Conservation (phyloP, 768 basidiomycete species). For the Termitomyces sp. region DNA sequence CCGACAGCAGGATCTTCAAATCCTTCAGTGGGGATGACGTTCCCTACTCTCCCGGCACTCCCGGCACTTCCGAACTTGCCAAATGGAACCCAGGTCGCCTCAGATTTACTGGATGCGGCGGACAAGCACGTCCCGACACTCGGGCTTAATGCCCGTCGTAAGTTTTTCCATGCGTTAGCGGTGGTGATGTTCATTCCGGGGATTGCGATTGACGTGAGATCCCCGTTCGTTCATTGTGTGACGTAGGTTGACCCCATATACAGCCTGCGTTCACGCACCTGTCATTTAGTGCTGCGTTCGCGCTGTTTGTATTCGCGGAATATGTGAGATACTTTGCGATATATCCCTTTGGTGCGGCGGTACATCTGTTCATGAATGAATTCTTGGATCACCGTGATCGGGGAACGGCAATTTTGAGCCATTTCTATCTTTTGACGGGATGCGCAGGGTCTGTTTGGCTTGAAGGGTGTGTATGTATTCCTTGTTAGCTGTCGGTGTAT, state of each 20-base stretch:
- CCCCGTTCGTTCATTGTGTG: slow-evolving; percentile 30
- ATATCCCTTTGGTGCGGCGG: slow-evolving; percentile 89
- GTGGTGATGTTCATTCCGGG: slow-evolving; percentile 98
- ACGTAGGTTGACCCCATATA: slow-evolving; percentile 11
- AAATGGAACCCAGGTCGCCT: slow-evolving; percentile 53
- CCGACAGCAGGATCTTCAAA: slow-evolving; percentile 8
- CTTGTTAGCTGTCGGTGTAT: background rate
- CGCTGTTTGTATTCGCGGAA: slow-evolving; percentile 93
- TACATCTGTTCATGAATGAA: slow-evolving; percentile 97
- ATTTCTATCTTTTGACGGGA: slow-evolving; percentile 95
- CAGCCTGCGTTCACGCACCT: slow-evolving; percentile 97
- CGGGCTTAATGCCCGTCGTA: slow-evolving; percentile 86
- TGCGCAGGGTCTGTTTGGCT: slow-evolving; percentile 95
- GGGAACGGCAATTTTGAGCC: slow-evolving; percentile 94
- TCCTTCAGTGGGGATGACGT: slow-evolving; percentile 29
- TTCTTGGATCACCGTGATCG: slow-evolving; percentile 94
- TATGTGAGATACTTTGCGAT: slow-evolving; percentile 98
- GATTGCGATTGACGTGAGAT: slow-evolving; percentile 76
- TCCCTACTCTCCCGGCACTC: slow-evolving; percentile 46
- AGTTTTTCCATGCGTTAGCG: slow-evolving; percentile 95
- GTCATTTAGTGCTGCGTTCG: slow-evolving; percentile 92
- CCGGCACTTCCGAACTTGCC: slow-evolving; percentile 44
- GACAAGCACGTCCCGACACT: slow-evolving; percentile 90
- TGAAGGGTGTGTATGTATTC: slow-evolving; percentile 72
- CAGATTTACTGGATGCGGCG: slow-evolving; percentile 75